phyloP scores from a whole-genome alignment of 108 stramenopile species.

The Cafeteria roenbergensis region DNA sequence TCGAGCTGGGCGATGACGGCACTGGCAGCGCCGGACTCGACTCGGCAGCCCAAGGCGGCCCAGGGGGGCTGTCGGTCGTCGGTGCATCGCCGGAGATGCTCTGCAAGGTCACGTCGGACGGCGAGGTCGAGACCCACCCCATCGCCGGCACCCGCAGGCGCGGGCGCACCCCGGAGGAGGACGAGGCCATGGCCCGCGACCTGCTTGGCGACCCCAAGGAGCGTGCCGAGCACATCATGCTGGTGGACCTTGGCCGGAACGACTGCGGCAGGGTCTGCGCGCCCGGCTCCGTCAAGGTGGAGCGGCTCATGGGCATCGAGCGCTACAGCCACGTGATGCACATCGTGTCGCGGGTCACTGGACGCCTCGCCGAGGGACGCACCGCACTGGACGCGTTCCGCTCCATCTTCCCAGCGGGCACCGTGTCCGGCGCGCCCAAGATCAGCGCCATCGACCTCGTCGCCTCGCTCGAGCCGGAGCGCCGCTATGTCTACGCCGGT shows the following conservation, averaged over 20 bases:
- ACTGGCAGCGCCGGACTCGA: too few relatives aligned
- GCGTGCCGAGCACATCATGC: constrained; percentile 91
- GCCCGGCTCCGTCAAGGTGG: constrained; percentile 69
- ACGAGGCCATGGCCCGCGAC: constrained; percentile 26
- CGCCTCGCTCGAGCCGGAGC: neutral
- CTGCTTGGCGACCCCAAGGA: constrained; percentile 56
- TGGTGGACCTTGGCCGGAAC: constrained; percentile 84
- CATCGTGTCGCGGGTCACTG: constrained; percentile 74
- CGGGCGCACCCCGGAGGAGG: constrained; percentile 31
- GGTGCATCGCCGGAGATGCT: constrained; percentile 84
- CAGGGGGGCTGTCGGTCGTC: neutral
- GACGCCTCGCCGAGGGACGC: constrained; percentile 34
- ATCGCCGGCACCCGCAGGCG: constrained; percentile 79
- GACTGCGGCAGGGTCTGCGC: constrained; percentile 77
- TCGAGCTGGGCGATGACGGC: neutral
- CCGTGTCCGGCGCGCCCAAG: neutral
- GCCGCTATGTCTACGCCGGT: neutral
- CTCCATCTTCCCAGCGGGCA: neutral
- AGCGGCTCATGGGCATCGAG: constrained; percentile 79
- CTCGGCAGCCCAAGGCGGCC: too few relatives aligned
- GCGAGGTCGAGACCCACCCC: constrained; percentile 73
- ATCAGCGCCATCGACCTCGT: neutral
- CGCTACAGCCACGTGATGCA: constrained; percentile 90
- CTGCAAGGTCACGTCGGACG: constrained; percentile 46
- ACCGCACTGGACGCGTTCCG: neutral